Evolutionary conservation across 139 green algal species (phyloP).

Genomic region (Chlamydomonas asymmetrica): DNA sequence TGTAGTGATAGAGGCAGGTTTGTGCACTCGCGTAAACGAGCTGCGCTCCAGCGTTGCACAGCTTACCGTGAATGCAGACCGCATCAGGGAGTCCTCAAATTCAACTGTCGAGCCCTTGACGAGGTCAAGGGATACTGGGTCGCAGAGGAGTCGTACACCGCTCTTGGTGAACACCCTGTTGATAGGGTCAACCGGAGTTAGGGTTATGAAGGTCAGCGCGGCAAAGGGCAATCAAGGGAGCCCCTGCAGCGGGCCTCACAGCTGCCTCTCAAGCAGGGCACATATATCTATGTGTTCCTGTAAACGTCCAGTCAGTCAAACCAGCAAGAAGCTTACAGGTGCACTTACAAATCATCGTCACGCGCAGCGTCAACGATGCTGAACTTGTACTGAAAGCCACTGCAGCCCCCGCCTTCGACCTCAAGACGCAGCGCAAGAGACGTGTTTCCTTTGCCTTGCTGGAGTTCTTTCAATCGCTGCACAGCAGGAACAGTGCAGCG

Average conservation of each 20-base stretch:
- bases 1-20: background rate
- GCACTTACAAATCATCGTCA: conserved; percentile 52
- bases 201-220: background rate
- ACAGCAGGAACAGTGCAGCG: too few relatives aligned
- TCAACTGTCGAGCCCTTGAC: conserved; percentile 84
- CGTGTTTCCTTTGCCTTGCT: conserved; percentile 20
- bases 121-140: conserved; percentile 85
- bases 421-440: conserved; percentile 68
- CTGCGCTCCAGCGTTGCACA: background rate
- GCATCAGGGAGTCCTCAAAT: conserved; percentile 87
- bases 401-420: conserved; percentile 92
- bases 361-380: conserved; percentile 57
- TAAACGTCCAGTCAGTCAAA: background rate
- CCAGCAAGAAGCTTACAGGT: background rate
- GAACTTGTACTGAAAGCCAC: conserved; percentile 94
- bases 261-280: background rate
- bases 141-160: conserved; percentile 78
- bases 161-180: conserved; percentile 73
- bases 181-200: background rate
- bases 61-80: conserved; percentile 78
- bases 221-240: background rate
- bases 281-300: background rate
- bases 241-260: background rate
- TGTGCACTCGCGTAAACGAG: background rate
- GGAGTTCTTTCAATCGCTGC: conserved; percentile 61